A percentile compares a stretch with the other conserved stretches of the same genome.
Evolutionary conservation across 2,329 filamentous ascomycete species (phyloP).

Genomic region (Microdochium trichocladiopsis): DNA sequence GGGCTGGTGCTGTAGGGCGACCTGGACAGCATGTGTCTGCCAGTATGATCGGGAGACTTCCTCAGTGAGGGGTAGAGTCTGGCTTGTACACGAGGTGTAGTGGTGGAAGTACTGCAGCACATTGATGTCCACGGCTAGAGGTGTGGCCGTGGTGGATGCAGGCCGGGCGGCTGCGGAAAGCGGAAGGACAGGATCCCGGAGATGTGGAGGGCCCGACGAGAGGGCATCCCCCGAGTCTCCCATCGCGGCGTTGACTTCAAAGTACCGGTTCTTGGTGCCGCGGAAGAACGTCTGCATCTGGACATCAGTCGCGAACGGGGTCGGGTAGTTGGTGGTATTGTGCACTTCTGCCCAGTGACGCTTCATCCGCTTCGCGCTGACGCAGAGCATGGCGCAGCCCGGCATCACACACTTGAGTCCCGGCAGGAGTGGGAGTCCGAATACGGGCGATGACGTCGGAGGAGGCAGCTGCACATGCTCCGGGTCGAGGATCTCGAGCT

Average conservation of each 20-base stretch:
- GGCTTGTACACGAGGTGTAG: conserved; percentile 8
- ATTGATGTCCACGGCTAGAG: conserved; percentile 10
- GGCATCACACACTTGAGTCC: conserved; percentile 19
- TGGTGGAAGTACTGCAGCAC: conserved; percentile 18
- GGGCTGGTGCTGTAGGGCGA: not conserved
- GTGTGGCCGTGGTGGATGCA: conserved; percentile 1
- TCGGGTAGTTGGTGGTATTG: conserved; percentile 5
- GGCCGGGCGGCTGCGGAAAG: no score
- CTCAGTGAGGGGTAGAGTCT: not conserved
- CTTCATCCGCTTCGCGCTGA: conserved; percentile 25
- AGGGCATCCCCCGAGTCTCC: not conserved
- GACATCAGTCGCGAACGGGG: conserved; percentile 8
- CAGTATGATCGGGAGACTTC: no score
- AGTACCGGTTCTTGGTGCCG: conserved; percentile 27
- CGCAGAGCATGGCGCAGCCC: conserved; percentile 20
- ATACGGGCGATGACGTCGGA: conserved; percentile 10
- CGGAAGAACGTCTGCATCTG: conserved; percentile 28
- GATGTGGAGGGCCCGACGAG: not conserved
- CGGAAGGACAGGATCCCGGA: not conserved
- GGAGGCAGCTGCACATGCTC: conserved; percentile 17
- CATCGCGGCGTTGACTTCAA: conserved; percentile 20
- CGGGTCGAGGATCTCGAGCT: conserved; percentile 20
- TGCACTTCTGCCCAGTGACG: conserved; percentile 21
- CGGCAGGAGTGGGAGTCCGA: conserved; percentile 18
- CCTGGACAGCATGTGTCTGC: not conserved